Percentiles rank a stretch among this genome's conserved stretches.
These are phyloP conservation scores for Barnettozyma hawaiiensis DNA, from an alignment of 1,139 yeast genomes.

Conservation along the genomic window DNA sequence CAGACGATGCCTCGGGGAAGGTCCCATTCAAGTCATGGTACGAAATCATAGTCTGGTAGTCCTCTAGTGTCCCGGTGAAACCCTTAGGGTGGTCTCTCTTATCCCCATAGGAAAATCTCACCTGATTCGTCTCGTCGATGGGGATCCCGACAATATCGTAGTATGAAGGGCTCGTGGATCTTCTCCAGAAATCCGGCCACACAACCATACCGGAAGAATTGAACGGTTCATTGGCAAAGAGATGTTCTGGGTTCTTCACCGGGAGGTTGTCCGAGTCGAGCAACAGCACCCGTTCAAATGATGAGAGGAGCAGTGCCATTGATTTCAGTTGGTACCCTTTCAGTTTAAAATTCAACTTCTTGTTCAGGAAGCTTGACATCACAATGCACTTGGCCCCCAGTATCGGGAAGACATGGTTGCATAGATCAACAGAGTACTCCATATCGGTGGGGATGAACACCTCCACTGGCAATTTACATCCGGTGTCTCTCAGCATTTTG, in stretches of 20 bases:
- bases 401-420: constrained; percentile 58
- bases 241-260: constrained; percentile 45
- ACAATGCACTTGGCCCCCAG: constrained; percentile 66
- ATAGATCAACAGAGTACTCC: constrained; percentile 65
- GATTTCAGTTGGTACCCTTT: constrained; percentile 78
- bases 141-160: constrained; percentile 55
- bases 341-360: constrained; percentile 33
- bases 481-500: constrained; percentile 55
- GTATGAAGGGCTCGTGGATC: constrained; percentile 60
- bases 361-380: constrained; percentile 49
- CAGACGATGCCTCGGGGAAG: constrained; percentile 75
- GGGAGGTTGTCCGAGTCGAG: constrained; percentile 75
- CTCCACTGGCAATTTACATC: constrained; percentile 69
- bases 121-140: constrained; percentile 34
- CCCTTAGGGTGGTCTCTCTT: neutral
- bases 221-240: constrained; percentile 52
- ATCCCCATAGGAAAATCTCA: constrained; percentile 13
- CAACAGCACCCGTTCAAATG: constrained; percentile 51
- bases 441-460: constrained; percentile 60
- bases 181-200: constrained; percentile 82
- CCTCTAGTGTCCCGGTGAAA: constrained; percentile 13
- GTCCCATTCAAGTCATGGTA: constrained; percentile 62
- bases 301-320: constrained; percentile 60
- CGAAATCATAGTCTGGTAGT: constrained; percentile 36
- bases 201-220: constrained; percentile 51